phyloP scores from a whole-genome alignment of 2,329 filamentous ascomycete species.

The Ambrosiella beaveri region DNA sequence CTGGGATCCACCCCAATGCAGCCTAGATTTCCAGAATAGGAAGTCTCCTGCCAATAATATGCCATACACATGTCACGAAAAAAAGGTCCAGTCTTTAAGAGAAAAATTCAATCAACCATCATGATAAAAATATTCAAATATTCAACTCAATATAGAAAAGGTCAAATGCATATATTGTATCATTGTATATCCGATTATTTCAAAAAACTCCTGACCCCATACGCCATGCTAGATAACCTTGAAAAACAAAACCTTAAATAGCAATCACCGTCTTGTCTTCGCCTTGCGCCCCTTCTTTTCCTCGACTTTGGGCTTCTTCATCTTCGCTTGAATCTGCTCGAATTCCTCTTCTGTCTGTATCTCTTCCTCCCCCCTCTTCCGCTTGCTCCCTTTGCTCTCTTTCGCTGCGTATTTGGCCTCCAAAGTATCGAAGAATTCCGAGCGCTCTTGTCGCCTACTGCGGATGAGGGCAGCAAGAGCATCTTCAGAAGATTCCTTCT shows the following conservation, averaged over 20 bases:
- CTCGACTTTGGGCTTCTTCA: conserved; percentile 21
- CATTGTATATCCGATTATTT: no score
- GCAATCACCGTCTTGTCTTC: conserved; percentile 1
- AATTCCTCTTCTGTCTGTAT: conserved; percentile 46
- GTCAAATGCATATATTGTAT: no score
- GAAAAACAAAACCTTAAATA: neutral
- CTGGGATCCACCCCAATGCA: no score
- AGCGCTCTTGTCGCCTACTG: conserved; percentile 48
- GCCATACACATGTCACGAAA: no score
- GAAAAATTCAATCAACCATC: no score
- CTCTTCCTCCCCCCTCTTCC: conserved; percentile 38
- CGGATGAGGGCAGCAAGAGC: conserved; percentile 58
- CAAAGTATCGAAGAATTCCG: conserved; percentile 51
- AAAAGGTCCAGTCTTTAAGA: no score
- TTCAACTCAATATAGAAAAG: no score
- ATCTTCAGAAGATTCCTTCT: conserved; percentile 30
- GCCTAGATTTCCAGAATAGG: no score
- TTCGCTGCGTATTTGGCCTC: conserved; percentile 56
- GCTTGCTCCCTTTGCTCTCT: conserved; percentile 34
- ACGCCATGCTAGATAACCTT: no score
- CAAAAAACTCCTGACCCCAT: no score
- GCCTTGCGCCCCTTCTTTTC: conserved; percentile 13
- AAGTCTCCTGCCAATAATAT: no score
- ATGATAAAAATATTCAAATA: no score
- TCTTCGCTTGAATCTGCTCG: neutral